Evolutionary conservation across 768 basidiomycete species (phyloP), one percentile per base, ranked within the genome.

Genomic region (Macrolepiota albuminosa): DNA sequence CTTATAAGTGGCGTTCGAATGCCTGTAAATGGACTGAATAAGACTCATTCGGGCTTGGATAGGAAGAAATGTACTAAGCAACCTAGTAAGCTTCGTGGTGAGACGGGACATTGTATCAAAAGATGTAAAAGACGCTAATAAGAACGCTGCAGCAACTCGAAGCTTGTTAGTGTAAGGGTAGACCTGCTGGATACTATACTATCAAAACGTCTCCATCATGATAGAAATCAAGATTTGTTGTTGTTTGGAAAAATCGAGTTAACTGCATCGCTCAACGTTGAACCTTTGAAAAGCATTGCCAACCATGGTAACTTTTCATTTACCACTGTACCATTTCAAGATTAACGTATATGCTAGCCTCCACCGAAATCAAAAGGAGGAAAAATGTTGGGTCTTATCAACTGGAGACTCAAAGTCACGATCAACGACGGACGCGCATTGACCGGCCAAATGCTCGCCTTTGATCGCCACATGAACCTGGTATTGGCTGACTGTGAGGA

Each of bases 401-500:
- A 98, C 78, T 98, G 96, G 91, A 83, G 96, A 75, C 84, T 99
- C 66, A 95, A 91, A 77, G 88, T 98, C 60, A 97, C 95, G 60
- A 88, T 98, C 76, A 97, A 89, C 87, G 97, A 99, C 75, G 95
- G 95, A 61, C 91, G 97, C 73, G 85, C 91, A 58, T 79, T 98
- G 68, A 93, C 92, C 49, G 97, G 97, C 45, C 97, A 98, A 78
- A 97, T 98, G 93, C 89, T 99, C 73, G 97, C 97, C 55, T 99
- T 98, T 73, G 97, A 99, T 79, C 89, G 92, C 70, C 97, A 99
- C 76, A 99, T 98, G 97, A 99, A 99, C 77, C 81, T 99, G 67
- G 97, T 99, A 48, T 78, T 99, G 57, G 95, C 96, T 16, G 97
- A 98, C 67, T 98, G 95, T 70, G 97, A 99, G 75, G 97, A 99